Base-by-base conservation (phyloP, 2,329 filamentous ascomycete genomes). In the Curvularia sp. region DNA sequence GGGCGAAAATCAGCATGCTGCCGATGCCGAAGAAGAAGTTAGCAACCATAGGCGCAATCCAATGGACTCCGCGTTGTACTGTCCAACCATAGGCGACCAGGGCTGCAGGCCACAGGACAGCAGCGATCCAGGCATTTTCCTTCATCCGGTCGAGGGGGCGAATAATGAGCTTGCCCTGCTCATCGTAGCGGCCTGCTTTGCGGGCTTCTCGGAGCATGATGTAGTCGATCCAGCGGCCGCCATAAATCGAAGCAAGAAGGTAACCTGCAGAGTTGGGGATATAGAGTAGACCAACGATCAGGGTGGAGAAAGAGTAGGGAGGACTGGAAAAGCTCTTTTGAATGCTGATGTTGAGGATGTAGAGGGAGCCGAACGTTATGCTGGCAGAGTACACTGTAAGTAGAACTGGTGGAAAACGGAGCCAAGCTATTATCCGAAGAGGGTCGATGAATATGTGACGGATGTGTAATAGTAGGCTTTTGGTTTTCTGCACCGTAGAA, bases 1-100 rank as follows among this genome's bases (percentile, higher is more conserved):
- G 67, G 5, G 68, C 65, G 58, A 79, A 79, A 33, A 78, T 73
- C 4, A 79, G 64, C 77, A 79, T 79, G 24, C 61, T 68, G 5
- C 77, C 76, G 20, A 78, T 60, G 31, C 77, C 77, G 49, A 79
- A 79, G 66, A 78, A 77, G 65, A 79, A 78, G 49, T 78, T 78
- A 3, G 72, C 71, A 12, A 77, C 62, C 73, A 78, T 75, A 3
- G 77, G 76, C 0, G 69, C 67, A 12, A 75, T 51, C 72, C 75
- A 77, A 38, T 70, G 61, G 4, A 76, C 61, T 2, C 75, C 74
- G 2, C 69, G 65, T 41, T 76, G 60, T 0, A 63, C 74, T 0
- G 67, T 71, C 76, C 76, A 79, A 1, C 76, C 77, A 44, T 78
- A 79, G 63, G 74, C 72, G 5, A 79, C 69, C 4, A 79, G 58